A percentile compares a stretch with the other conserved stretches of the same genome.
These are phyloP conservation scores for Backusella mclennaniae DNA, from an alignment of 192 early-diverging fungal genomes.

Conservation along the genomic window DNA sequence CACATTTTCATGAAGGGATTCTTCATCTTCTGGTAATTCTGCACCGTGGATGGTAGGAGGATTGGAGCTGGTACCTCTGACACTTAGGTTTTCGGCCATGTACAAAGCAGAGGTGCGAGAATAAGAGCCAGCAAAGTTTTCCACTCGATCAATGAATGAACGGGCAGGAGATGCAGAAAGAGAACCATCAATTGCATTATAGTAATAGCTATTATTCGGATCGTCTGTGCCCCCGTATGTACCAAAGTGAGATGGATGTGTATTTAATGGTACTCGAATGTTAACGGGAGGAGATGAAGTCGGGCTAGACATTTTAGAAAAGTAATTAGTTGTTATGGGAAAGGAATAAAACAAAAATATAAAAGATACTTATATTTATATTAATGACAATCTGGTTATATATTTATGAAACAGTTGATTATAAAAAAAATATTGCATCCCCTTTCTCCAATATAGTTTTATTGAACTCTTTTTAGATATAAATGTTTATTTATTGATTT, in stretches of 20 bases:
- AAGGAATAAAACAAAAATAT: background rate
- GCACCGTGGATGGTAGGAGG: background rate
- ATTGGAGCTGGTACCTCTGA: background rate
- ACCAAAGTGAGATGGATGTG: constrained; percentile 9
- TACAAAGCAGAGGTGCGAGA: constrained; percentile 29
- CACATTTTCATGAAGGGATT: background rate
- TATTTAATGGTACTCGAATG: constrained; percentile 10
- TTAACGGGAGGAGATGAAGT: background rate
- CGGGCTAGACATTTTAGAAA: background rate
- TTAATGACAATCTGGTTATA: background rate
- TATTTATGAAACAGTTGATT: background rate
- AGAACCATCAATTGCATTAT: constrained; percentile 1
- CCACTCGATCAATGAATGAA: constrained; percentile 9
- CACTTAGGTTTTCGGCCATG: constrained; percentile 28
- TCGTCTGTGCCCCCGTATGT: background rate
- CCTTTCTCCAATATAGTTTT: background rate
- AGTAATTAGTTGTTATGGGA: background rate
- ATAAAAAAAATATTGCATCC: background rate
- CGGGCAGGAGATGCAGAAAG: background rate
- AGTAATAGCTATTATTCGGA: constrained; percentile 4
- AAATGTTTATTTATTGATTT: background rate
- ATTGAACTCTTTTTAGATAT: background rate
- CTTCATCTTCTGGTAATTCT: constrained; percentile 9
- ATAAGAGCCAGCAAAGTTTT: constrained; percentile 30
- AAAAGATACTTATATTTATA: background rate